Evolutionary conservation across 1,284 basidiomycete species (phyloP).

Genomic region (Rhodotorula sp.): DNA sequence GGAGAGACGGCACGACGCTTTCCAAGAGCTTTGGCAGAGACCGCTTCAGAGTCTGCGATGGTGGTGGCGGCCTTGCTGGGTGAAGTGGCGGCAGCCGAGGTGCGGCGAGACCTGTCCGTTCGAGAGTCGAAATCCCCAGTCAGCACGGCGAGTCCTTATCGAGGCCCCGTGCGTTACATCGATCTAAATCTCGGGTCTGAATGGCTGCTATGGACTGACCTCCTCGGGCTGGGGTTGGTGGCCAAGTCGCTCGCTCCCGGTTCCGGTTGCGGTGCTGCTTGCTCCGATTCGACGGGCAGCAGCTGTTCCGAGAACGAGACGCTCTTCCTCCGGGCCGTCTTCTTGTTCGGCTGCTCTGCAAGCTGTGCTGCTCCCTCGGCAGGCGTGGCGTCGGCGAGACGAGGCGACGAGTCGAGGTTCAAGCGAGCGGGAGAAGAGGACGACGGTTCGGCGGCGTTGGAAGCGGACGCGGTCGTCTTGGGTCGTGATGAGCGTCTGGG

Average conservation of each 20-base stretch:
- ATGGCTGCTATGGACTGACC: neutral
- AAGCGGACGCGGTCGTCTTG: constrained; percentile 1
- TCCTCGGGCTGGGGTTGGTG: neutral
- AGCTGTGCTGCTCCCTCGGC: too few relatives aligned
- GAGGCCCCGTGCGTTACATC: too few relatives aligned
- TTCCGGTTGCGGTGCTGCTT: neutral
- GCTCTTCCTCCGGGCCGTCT: neutral
- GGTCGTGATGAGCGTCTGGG: constrained; percentile 4
- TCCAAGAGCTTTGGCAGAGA: constrained; percentile 38
- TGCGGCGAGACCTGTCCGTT: constrained; percentile 16
- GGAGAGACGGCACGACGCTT: constrained; percentile 44
- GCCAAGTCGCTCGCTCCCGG: neutral
- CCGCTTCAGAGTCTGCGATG: neutral
- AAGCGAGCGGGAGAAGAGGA: neutral
- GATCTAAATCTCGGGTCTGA: too few relatives aligned
- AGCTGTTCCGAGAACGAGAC: neutral
- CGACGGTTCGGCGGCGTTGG: neutral
- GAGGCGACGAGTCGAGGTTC: neutral
- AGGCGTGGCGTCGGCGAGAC: neutral
- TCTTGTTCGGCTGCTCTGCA: too few relatives aligned
- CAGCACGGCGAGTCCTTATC: neutral
- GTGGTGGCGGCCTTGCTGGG: neutral
- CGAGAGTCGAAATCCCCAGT: neutral
- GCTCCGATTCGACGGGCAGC: neutral
- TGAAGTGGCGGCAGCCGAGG: constrained; percentile 2